phyloP scores from a whole-genome alignment of 306 rosid genomes.

The Vigna radiata region DNA sequence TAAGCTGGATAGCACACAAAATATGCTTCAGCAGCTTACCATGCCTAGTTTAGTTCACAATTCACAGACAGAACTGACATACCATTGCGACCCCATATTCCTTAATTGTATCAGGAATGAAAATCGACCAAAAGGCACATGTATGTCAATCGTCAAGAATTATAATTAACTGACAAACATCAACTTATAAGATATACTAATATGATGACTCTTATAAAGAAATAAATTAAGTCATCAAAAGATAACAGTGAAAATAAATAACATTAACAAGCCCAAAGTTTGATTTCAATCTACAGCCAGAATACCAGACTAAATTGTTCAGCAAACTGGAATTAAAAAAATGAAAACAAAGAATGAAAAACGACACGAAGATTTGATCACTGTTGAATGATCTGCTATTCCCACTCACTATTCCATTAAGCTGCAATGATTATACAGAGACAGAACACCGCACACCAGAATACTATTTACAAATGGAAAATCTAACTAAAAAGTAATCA shows the following conservation, averaged over 20 bases:
- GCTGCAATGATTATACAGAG: not conserved
- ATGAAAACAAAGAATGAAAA: not conserved
- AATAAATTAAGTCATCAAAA: slow-evolving; percentile 1
- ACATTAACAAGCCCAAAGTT: not conserved
- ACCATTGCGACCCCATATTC: not conserved
- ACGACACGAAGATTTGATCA: not conserved
- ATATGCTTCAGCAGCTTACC: not conserved
- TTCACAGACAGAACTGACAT: not conserved
- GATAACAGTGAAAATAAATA: slow-evolving; percentile 6
- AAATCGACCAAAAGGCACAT: slow-evolving; percentile 1
- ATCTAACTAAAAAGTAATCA: not conserved
- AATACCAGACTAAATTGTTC: not conserved
- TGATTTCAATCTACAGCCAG: not conserved
- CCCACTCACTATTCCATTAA: not conserved
- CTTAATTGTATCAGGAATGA: not conserved
- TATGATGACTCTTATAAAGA: not conserved
- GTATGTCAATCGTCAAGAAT: not conserved
- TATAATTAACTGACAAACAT: slow-evolving; percentile 8
- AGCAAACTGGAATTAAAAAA: not conserved
- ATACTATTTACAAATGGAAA: slow-evolving; percentile 31
- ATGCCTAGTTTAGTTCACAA: not conserved
- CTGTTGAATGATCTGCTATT: slow-evolving; percentile 1
- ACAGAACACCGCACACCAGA: not conserved
- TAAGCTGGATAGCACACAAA: slow-evolving; percentile 1
- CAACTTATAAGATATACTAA: not conserved